Base-by-base conservation (phyloP, 1,139 yeast genomes). In the Sugiyamaella pinicola region DNA sequence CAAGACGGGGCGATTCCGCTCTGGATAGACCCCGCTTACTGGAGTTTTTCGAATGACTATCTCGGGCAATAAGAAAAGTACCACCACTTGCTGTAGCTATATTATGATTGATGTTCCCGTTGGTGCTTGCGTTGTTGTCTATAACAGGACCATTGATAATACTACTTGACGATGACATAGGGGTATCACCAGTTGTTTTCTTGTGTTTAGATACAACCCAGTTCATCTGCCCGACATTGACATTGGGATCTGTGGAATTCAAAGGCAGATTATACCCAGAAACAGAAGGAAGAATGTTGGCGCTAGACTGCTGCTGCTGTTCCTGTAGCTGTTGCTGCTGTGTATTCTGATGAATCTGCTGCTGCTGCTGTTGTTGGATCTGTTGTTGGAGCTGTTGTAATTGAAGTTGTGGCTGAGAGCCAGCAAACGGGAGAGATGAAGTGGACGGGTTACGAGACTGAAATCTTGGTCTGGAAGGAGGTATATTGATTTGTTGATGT, bases 391-490 rank as follows among this genome's bases (percentile, higher is more conserved):
- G 56, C 39, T 51, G 57, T 21, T 48, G 58, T 22, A 31, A 33
- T 18, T 49, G 52, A n/a, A 15, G 54, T 19, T 29, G 48, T 12
- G n/a, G 50, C 33, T 39, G 47, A 19, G 41, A 33, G 43, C 51
- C 48, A 38, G 50, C 29, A 17, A 50, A 21, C 4, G 56, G 53
- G 1, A 57, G 38, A 10, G 68, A 64, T 2, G 68, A 61, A 1
- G 64, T 52, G 2, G 67, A 63, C 26, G 62, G 58, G 39, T 64
- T 64, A 18, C 65, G 55, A 4, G 57, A 51, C 31, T 60, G 64
- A 45, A 61, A 61, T 35, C 65, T 47, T 3, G 62, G 61, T 10
- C 60, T 50, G n/a, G 46, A 43, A 39, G 61, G 58, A 35, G 60
- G 62, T 53, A 4, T 55, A 49, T 33, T 59, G 62, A n/a, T 3